Percentiles rank a stretch among this genome's conserved stretches.
These are phyloP conservation scores for Cercospora sojina DNA, from an alignment of 2,329 filamentous ascomycete species.

Conservation along the genomic window DNA sequence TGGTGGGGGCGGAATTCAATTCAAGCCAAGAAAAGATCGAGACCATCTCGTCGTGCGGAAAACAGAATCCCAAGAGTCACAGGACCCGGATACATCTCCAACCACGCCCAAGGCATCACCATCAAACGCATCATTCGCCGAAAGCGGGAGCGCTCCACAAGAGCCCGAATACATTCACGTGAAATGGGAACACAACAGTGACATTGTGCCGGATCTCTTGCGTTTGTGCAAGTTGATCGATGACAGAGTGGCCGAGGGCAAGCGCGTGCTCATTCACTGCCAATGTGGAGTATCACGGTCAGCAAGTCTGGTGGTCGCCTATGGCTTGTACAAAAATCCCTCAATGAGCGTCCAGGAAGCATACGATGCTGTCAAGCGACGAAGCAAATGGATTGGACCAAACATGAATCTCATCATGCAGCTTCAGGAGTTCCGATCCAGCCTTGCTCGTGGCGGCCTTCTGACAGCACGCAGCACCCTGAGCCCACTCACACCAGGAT, in stretches of 20 bases:
- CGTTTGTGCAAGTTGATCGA: conserved; percentile 74
- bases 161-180: conserved; percentile 83
- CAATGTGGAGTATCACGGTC: conserved; percentile 84
- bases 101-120: conserved; percentile 57
- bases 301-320: conserved; percentile 81
- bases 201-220: conserved; percentile 76
- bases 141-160: conserved; percentile 31
- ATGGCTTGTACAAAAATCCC: conserved; percentile 76
- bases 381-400: conserved; percentile 83
- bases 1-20: conserved; percentile 38
- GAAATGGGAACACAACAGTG: conserved; percentile 84
- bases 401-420: conserved; percentile 94
- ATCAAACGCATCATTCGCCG: conserved; percentile 31
- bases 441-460: conserved; percentile 42
- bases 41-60: conserved; percentile 17
- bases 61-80: background rate
- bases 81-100: conserved; percentile 40
- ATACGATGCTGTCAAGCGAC: conserved; percentile 75
- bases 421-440: conserved; percentile 70
- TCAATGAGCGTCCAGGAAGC: conserved; percentile 77
- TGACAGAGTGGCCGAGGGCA: conserved; percentile 67
- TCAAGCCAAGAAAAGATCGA: conserved; percentile 32
- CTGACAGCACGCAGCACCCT: conserved; percentile 35
- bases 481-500: conserved; percentile 38
- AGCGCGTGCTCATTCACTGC: conserved; percentile 79